phyloP scores from a whole-genome alignment of 495 filamentous ascomycete genomes.

The Pyronema domesticum region DNA sequence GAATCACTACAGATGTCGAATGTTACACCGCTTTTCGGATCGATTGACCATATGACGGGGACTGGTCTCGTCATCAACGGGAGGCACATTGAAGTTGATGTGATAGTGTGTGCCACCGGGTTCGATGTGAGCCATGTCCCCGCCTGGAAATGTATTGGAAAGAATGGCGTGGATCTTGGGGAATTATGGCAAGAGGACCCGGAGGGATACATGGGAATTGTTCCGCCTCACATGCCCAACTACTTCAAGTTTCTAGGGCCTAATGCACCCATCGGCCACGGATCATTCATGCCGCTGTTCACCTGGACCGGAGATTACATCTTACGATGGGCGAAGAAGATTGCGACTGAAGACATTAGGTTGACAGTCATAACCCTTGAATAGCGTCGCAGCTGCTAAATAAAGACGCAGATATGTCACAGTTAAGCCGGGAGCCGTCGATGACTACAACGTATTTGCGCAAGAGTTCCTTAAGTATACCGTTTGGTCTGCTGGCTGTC shows the following conservation, averaged over 20 bases:
- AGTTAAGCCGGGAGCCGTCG: too few species aligned
- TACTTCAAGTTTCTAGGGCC: neutral
- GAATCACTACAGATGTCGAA: conserved; percentile 49
- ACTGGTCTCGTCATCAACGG: conserved; percentile 37
- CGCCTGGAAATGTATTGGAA: conserved; percentile 39
- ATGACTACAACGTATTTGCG: too few species aligned
- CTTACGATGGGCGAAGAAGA: neutral
- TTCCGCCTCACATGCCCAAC: conserved; percentile 48
- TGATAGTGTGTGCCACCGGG: conserved; percentile 51
- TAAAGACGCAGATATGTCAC: too few species aligned
- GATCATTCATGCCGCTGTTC: neutral
- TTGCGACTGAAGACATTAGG: neutral
- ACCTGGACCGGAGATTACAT: neutral
- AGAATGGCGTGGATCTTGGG: conserved; percentile 32
- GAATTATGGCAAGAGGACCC: conserved; percentile 42
- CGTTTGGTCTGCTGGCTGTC: too few species aligned
- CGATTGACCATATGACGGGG: conserved; percentile 39
- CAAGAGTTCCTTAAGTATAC: too few species aligned
- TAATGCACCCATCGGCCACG: neutral
- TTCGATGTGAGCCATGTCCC: conserved; percentile 41
- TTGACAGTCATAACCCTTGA: too few species aligned
- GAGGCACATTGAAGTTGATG: conserved; percentile 36
- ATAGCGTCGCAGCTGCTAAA: too few species aligned
- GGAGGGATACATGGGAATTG: conserved; percentile 41
- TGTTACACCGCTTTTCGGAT: conserved; percentile 38